A percentile compares a stretch with the other conserved stretches of the same genome.
Evolutionary conservation across 139 green algal genomes (phyloP).

Genomic region (Gonium pectorale): DNA sequence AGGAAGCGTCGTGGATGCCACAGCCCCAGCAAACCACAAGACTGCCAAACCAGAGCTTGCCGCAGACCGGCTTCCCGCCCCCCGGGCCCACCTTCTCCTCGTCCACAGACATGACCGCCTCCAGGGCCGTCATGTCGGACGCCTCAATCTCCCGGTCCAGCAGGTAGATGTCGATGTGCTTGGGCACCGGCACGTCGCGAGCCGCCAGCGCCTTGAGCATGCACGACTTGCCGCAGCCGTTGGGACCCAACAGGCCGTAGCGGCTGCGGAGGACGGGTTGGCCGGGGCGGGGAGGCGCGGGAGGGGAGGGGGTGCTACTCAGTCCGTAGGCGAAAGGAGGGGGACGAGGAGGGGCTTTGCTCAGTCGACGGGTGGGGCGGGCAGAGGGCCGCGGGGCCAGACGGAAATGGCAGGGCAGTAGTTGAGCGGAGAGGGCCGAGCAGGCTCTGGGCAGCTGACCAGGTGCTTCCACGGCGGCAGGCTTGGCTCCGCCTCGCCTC

Average conservation of each 20-base stretch:
- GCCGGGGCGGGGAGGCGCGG: background rate
- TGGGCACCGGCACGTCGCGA: slow-evolving; percentile 90
- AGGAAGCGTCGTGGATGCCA: no score
- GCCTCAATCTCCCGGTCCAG: slow-evolving; percentile 88
- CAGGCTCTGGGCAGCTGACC: no score
- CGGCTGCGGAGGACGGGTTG: slow-evolving; percentile 57
- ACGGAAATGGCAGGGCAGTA: no score
- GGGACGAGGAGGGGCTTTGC: background rate
- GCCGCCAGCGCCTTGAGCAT: slow-evolving; percentile 87
- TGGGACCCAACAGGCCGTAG: slow-evolving; percentile 90
- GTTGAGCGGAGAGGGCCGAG: no score
- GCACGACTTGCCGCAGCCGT: slow-evolving; percentile 82
- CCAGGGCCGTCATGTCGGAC: slow-evolving; percentile 47
- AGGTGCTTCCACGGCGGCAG: no score
- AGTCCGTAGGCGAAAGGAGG: background rate
- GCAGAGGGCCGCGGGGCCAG: no score
- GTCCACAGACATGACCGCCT: slow-evolving; percentile 77
- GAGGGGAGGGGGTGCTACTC: no score
- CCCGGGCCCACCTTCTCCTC: slow-evolving; percentile 66
- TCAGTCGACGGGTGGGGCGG: no score
- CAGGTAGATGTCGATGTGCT: slow-evolving; percentile 96
- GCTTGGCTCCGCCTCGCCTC: no score
- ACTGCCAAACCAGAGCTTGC: no score
- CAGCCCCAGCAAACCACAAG: no score
- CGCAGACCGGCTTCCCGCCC: no score